Evolutionary conservation across 2,329 filamentous ascomycete genomes (phyloP), one percentile per base, ranked within the genome.

Genomic region (Fusarium miscanthi): DNA sequence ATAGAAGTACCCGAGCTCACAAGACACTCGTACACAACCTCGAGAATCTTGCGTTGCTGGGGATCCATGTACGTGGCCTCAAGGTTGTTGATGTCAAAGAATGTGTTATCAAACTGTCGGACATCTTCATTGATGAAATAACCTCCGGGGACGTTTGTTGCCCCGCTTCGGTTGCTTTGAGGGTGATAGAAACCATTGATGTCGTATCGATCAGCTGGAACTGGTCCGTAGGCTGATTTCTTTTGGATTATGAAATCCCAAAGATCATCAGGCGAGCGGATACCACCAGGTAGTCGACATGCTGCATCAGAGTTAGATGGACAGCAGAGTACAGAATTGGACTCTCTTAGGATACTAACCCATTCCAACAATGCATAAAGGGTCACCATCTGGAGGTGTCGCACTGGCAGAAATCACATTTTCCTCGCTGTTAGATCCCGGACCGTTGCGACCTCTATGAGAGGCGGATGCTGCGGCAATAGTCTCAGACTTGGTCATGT

Each of bases 391-490:
- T 23, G 11, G 21, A 19, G 16, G 12, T 33, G 0, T 10, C 1
- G 11, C 7, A 7, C 23, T 2, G 21, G 5, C 5, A 23, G 8
- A 23, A 21, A 23, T 13, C 16, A 31, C 4, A 0, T 7, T 49
- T 7, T 49, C 21, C 21, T 23, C 2, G 11, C 0, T 33, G 2
- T 13, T 5, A 19, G 46, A 23, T n/a, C 21, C 8, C 30, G 1
- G 10, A 1, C 3, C 16, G 11, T 10, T 6, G 5, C 0, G 30
- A 5, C 10, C 21, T 33, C 7, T 2, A 23, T 2, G 46, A 9
- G 30, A 23, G 11, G 3, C 0, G 5, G 46, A 33, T 3, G 10
- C 14, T 19, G 23, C 16, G 46, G 30, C 33, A 14, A 49, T 49
- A 23, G 30, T 23, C 5, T 49, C 46, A 8, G 30, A 33, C 30